These are phyloP conservation scores for Acanthamoeba comandoni DNA, from an alignment of 208 protist species.

Conservation along the genomic window DNA sequence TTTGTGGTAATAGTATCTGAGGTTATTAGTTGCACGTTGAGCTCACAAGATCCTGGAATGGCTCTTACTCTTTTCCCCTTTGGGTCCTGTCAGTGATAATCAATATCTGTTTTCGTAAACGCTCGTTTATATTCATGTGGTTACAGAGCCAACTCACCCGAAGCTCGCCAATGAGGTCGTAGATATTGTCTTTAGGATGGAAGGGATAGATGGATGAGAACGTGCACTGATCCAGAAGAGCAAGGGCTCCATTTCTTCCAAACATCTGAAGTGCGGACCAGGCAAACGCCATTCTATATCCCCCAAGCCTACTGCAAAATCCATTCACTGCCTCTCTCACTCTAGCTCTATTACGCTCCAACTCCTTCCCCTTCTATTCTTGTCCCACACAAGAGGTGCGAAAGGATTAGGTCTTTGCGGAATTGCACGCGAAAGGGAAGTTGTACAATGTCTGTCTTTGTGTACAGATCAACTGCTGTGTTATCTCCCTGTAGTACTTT, in stretches of 20 bases:
- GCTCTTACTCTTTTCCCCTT: constrained; percentile 55
- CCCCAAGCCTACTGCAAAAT: constrained; percentile 73
- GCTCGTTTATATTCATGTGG: neutral
- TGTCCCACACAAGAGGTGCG: neutral
- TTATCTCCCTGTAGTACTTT: constrained; percentile 81
- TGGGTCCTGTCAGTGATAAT: neutral
- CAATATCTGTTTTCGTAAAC: neutral
- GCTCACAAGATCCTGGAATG: constrained; percentile 28
- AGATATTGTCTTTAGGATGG: constrained; percentile 68
- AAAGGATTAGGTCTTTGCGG: neutral
- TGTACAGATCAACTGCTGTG: constrained; percentile 74
- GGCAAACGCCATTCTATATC: constrained; percentile 77
- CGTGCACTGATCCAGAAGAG: neutral
- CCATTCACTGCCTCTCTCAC: constrained; percentile 36
- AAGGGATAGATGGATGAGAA: constrained; percentile 52
- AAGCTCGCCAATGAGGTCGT: constrained; percentile 44
- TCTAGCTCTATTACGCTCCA: constrained; percentile 73
- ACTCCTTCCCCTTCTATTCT: constrained; percentile 75
- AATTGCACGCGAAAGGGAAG: neutral
- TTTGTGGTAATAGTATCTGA: neutral
- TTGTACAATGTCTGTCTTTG: constrained; percentile 26
- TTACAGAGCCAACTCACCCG: neutral
- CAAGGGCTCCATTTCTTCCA: neutral
- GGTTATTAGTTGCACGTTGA: constrained; percentile 15
- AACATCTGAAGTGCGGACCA: constrained; percentile 74